Evolutionary conservation across 2,329 filamentous ascomycete species (phyloP).

Genomic region (Teratosphaeria viscida): DNA sequence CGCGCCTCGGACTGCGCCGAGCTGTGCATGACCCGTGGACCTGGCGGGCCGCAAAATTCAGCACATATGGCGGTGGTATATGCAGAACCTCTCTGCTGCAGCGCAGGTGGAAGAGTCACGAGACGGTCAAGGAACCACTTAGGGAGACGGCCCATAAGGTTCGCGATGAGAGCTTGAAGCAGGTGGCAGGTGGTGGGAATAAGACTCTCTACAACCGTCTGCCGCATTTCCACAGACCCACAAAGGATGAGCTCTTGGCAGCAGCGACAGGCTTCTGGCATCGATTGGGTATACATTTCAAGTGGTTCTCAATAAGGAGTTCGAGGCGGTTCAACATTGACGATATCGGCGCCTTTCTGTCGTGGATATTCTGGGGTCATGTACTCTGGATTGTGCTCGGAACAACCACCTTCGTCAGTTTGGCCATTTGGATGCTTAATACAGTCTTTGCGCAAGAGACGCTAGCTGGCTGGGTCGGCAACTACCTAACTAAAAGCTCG

Average conservation of each 20-base stretch:
- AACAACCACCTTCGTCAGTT: conserved; percentile 92
- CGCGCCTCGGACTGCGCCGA: conserved; percentile 3
- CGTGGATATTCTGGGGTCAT: conserved; percentile 90
- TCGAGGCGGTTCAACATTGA: conserved; percentile 90
- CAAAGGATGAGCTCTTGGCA: conserved; percentile 83
- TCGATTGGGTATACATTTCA: conserved; percentile 80
- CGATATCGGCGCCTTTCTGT: conserved; percentile 90
- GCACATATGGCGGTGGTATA: background rate
- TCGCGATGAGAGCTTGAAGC: conserved; percentile 8
- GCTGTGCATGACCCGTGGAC: background rate
- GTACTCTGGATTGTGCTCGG: conserved; percentile 92
- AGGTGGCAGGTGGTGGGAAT: conserved; percentile 1
- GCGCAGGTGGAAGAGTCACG: conserved; percentile 5
- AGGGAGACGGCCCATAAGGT: conserved; percentile 9
- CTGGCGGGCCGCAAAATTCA: background rate
- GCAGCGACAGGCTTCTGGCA: conserved; percentile 92
- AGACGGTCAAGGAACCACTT: background rate
- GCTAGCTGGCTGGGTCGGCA: conserved; percentile 82
- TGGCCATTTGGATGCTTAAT: conserved; percentile 84
- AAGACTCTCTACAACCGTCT: conserved; percentile 42
- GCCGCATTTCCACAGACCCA: conserved; percentile 68
- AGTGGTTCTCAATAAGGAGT: conserved; percentile 94
- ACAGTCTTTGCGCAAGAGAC: conserved; percentile 97
- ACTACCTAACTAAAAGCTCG: conserved; percentile 88
- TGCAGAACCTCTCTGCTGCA: background rate